Evolutionary conservation across 108 stramenopile genomes (phyloP), one percentile per base, ranked within the genome.

Genomic region (Nitzschia putrida): DNA sequence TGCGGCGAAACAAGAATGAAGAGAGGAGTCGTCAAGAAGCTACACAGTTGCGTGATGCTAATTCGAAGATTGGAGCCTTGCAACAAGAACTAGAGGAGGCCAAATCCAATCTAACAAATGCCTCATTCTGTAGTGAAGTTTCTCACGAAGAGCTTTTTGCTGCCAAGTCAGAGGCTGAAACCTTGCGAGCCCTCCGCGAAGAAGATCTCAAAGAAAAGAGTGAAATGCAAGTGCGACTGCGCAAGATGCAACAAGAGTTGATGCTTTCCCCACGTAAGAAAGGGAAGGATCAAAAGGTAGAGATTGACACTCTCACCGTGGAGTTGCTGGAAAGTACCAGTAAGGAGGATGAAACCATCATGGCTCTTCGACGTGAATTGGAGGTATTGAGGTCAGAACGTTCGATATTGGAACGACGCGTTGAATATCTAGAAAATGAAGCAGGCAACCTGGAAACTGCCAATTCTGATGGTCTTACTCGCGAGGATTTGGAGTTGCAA

Each of bases 131-230:
- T 5, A 16, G 34, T 39, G 58, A 59, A 34, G 58, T 41, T 2
- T 59, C 58, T 4, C 58, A 59, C 25, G 61, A 61, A 43, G 71
- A 72, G 63, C 39, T 63, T 12, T 38, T 52, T 23, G 40, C 53
- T 5, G 59, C 61, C 47, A 72, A 63, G 23, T 16, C 60, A 40
- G 61, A 61, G 47, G 53, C 47, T 22, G 71, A 72, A 25, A 61
- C 45, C 25, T 43, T 72, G 53, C 59, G 49, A 16, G 38, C 25
- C 16, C 71, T 72, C 38, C 60, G 61, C 22, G 25, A 29, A 8
- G 56, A 65, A 57, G 64, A 64, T 21, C 40, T 41, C 22, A 73
- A 57, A 65, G 56, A 73, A 64, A 65, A 64, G 0, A 20, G 40
- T 14, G 37, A 59, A 18, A 25, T 59, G 58, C 34, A 40, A 16